Base-by-base conservation (phyloP, 2,329 filamentous ascomycete genomes). In the Aspergillus aculeatinus region DNA sequence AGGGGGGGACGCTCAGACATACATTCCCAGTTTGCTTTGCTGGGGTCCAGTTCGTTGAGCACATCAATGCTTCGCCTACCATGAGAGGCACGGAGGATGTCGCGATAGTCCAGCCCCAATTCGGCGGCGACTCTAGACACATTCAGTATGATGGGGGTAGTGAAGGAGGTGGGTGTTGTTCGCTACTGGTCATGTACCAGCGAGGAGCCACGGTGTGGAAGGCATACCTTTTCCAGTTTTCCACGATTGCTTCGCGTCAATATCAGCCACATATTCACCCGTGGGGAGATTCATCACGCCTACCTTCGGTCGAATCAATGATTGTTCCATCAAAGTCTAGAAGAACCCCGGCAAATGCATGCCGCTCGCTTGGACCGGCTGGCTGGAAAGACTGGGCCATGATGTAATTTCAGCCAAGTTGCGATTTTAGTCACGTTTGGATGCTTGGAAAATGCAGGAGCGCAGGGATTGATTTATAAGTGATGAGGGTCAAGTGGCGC, bases 311-410 rank as follows among this genome's bases (percentile, higher is more conserved):
- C 5, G 57, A 59, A 29, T 59, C 57, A 2, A 59, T 59, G n/a
- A 59, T 59, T 10, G 57, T 59, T 3, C 57, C 57, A 33, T 59
- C 57, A 6, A 59, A 55, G 51, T 59, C 57, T 2, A 59, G 35
- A 2, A 59, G 47, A 35, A 55, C 29, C n/a, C 51, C 51, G 31
- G 57, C 57, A 23, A 59, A 59, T n/a, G 21, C 42, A 44, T 59
- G 51, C 3, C 44, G 27, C 16, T 23, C 39, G 16, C 16, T 19
- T 16, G 5, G 7, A 10, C 51, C 16, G 9, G 39, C 16, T 31
- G 19, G 6, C 10, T 29, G 21, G 11, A 4, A 47, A 10, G 16
- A 12, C 1, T 12, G n/a, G 16, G 53, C 16, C 53, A 48, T 39
- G 14, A 27, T 52, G 33, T 10, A 25, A 52, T 52, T 12, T 12